Evolutionary conservation across 352 stramenopile species (phyloP), one percentile per base, ranked within the genome.

Genomic region (Phytophthora crassamura): DNA sequence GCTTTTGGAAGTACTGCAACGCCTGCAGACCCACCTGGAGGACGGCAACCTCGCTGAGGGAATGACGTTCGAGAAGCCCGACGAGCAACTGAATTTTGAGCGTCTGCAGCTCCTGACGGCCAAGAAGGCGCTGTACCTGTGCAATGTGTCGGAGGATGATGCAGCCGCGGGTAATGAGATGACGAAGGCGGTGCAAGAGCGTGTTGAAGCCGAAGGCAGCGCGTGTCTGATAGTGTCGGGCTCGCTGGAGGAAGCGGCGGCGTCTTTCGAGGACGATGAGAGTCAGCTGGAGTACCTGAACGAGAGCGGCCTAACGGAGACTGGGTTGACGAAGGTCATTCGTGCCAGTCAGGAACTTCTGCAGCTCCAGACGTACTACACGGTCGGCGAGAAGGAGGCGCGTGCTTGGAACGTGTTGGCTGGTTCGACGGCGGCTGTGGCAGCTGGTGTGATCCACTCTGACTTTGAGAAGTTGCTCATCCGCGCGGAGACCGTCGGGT

Each of bases 311-410:
- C 66, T 96, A 20, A 67, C 64, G 5, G 85, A 95, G 49, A 96
- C 86, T 4, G 88, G 86, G 20, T 73, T 95, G 25, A 93, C 84
- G 15, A 81, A 90, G 53, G 82, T 98, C 22, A 97, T 98, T 50
- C 85, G 83, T 28, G 86, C 83, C 5, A 94, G 84, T 32, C 98
- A 99, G 74, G 84, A 98, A 34, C 86, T 98, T 40, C 75, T 99
- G 35, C 83, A 98, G 54, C 72, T 99, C 36, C 89, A 98, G 66
- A 99, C 93, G 0, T 99, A 99, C 83, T 99, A 98, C 80, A 99
- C 97, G 4, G 84, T 95, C 20, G 88, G 88, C 15, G 78, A 88
- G 46, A 93, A 93, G 63, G 88, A 96, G 43, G 84, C 86, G 9
- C 83, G 88, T 20, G 88, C 86, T 7, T 96, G 88, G 88, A 93